Evolutionary conservation across 257 asterid species (phyloP).

Genomic region (Leptodermis oblonga): DNA sequence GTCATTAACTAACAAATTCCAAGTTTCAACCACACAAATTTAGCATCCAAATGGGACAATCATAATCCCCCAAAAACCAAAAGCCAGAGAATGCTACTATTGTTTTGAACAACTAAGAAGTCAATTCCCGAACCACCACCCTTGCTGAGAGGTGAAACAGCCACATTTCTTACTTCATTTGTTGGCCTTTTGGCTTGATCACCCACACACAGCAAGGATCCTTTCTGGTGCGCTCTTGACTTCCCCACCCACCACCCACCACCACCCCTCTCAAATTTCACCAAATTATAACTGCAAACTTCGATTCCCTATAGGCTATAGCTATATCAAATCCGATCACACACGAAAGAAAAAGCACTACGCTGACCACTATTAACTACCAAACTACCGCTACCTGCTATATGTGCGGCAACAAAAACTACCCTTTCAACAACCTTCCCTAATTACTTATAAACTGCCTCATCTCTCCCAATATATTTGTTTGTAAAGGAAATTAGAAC

Average conservation of each 20-base stretch:
- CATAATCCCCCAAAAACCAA: neutral
- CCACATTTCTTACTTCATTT: neutral
- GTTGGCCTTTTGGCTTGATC: slow-evolving; percentile 22
- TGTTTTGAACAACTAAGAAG: slow-evolving; percentile 57
- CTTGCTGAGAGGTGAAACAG: slow-evolving; percentile 38
- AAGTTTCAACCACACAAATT: neutral
- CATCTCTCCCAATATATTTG: slow-evolving; percentile 8
- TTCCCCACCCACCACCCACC: slow-evolving; percentile 21
- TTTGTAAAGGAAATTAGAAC: neutral
- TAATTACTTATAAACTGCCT: slow-evolving; percentile 39
- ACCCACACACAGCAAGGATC: slow-evolving; percentile 45
- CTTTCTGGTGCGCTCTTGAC: slow-evolving; percentile 98
- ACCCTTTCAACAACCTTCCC: slow-evolving; percentile 6
- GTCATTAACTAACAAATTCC: neutral
- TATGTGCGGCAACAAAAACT: no score
- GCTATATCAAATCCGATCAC: no score
- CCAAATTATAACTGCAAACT: no score
- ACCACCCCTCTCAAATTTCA: no score
- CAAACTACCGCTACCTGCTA: no score
- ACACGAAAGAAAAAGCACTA: no score
- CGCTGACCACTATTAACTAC: no score
- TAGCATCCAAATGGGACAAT: neutral
- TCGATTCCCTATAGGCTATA: no score
- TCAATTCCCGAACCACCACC: slow-evolving; percentile 99
- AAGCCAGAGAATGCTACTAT: slow-evolving; percentile 14